Base-by-base conservation (phyloP, 2,329 filamentous ascomycete genomes). In the Aspergillus versicolor region DNA sequence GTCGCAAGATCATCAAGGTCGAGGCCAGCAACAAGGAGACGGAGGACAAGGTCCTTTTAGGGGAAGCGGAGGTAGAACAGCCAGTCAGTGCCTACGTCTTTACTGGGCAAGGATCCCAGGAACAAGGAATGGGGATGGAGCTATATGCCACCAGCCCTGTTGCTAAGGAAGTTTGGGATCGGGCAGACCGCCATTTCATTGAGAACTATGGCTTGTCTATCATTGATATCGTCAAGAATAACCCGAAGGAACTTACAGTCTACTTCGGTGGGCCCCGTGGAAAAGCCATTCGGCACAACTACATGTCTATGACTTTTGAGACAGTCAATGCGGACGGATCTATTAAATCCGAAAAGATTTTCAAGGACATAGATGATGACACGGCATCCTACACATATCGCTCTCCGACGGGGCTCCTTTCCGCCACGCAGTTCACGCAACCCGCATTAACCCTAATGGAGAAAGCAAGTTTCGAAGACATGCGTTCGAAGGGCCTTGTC, bases 51-150 rank as follows among this genome's bases (percentile, higher is more conserved):
- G 92, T 99, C 12, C 82, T 99, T 4, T 81, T 96, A 50, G 94
- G 91, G 70, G 93, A 97, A 78, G 94, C 94, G 24, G 94, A 99
- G 77, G 91, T 99, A 57, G 94, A 99, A 77, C 94, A 99, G 74
- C 95, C 95, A 7, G 91, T 94, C 34, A 96, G 93, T 2, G 88
- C 94, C 5, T 99, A 99, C 70, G 91, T 99, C 66, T 99, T 99
- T 77, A 99, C 95, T 62, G 94, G 94, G 55, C 94, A 99, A 77
- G 94, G 94, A 67, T 97, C 92, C 50, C 95, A 99, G 76, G 94
- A 99, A 77, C 94, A 99, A 76, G 94, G 94, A 61, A 99, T 99
- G 94, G 94, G 94, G 77, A 99, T 99, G 94, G 94, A 97, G 70
- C 83, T 99, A 51, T 99, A 99, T 75, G 89, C 84, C 69, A 96